Conservation (phyloP, 345 rosid genomes). For the Hirschfeldia incana region DNA sequence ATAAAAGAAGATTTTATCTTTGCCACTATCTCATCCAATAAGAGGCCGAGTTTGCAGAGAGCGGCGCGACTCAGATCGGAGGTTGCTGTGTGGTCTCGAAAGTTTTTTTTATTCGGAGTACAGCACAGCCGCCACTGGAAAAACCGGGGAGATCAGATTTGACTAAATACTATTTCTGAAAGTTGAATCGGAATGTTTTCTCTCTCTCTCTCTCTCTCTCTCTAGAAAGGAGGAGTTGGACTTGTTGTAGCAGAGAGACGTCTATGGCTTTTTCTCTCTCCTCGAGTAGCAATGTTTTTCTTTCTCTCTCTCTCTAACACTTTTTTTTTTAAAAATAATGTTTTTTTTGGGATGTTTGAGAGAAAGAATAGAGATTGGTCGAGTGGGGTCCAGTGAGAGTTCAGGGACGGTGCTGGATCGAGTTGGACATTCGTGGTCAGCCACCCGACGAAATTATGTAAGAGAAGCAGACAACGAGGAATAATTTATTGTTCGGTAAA, state of each 20-base stretch:
- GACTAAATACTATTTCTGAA: neutral
- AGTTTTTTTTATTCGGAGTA: neutral
- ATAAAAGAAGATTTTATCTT: slow-evolving; percentile 10
- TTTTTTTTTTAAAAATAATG: slow-evolving; percentile 3
- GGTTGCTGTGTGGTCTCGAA: neutral
- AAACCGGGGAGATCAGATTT: slow-evolving; percentile 18
- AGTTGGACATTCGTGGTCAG: slow-evolving; percentile 44
- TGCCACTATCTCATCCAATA: slow-evolving; percentile 41
- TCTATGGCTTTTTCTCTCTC: slow-evolving; percentile 29
- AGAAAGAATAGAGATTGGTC: slow-evolving; percentile 25
- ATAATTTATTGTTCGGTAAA: neutral
- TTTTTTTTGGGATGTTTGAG: slow-evolving; percentile 23
- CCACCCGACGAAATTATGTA: slow-evolving; percentile 30
- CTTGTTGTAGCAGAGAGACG: slow-evolving; percentile 31
- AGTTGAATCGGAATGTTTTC: slow-evolving; percentile 17
- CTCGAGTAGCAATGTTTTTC: slow-evolving; percentile 29
- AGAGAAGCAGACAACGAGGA: neutral
- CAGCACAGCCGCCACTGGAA: slow-evolving; percentile 21
- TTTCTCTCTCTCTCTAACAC: slow-evolving; percentile 32
- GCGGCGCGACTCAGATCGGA: slow-evolving; percentile 13
- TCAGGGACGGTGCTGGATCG: slow-evolving; percentile 32
- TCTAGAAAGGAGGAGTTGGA: neutral
- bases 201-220: neutral
- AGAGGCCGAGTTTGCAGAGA: neutral
- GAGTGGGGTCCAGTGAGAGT: slow-evolving; percentile 38